These are phyloP conservation scores for Exophiala calicioides DNA, from an alignment of 2,329 filamentous ascomycete species.

Conservation along the genomic window DNA sequence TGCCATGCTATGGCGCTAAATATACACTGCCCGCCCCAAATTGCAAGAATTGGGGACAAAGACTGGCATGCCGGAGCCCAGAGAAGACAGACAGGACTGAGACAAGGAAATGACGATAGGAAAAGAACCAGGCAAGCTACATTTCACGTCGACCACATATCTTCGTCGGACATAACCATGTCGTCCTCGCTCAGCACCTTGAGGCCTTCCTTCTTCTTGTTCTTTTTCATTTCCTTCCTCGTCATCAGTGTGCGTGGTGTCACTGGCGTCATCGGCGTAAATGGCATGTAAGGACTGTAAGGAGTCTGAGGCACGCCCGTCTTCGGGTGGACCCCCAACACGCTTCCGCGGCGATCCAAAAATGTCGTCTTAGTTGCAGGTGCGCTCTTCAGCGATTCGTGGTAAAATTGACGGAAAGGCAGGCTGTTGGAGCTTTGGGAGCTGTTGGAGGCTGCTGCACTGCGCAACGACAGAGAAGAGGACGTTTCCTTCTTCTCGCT, in stretches of 20 bases:
- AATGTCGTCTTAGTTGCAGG: conserved; percentile 53
- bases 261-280: conserved; percentile 51
- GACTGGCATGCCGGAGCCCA: neutral
- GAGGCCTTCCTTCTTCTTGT: conserved; percentile 45
- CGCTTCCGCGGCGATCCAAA: conserved; percentile 44
- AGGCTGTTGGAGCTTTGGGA: conserved; percentile 41
- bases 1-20: neutral
- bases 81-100: neutral
- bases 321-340: conserved; percentile 39
- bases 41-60: neutral
- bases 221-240: conserved; percentile 45
- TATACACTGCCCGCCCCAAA: conserved; percentile 2
- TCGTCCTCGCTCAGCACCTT: conserved; percentile 50
- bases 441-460: conserved; percentile 29
- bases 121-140: neutral
- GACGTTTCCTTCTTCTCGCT: conserved; percentile 11
- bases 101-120: neutral
- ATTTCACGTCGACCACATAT: conserved; percentile 44
- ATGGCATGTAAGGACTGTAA: conserved; percentile 54
- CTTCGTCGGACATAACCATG: conserved; percentile 46
- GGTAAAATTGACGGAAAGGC: conserved; percentile 48
- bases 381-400: conserved; percentile 41
- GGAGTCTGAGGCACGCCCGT: conserved; percentile 50
- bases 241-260: conserved; percentile 45
- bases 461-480: conserved; percentile 16